Evolutionary conservation across 176 grass and related monocot species (phyloP).

Genomic region (Chrysopogon serrulatus): DNA sequence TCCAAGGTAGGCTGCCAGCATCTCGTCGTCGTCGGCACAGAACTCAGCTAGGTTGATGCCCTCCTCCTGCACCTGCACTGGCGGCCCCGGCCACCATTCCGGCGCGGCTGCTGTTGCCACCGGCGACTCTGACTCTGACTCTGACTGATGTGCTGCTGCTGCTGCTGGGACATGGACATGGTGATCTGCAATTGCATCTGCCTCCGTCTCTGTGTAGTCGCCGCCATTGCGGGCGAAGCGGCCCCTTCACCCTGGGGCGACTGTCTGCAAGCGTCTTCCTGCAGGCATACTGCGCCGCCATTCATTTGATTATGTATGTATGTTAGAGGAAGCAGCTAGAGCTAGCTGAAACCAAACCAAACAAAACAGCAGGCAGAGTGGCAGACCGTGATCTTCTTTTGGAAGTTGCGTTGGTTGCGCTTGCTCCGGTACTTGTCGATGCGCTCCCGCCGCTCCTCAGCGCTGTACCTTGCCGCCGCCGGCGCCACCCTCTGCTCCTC

Average conservation of each 20-base stretch:
- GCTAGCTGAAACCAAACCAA: background rate
- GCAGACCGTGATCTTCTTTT: slow-evolving; percentile 77
- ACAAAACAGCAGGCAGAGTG: background rate
- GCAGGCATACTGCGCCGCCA: slow-evolving; percentile 57
- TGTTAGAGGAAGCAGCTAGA: too few species aligned
- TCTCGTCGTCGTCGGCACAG: slow-evolving; percentile 33
- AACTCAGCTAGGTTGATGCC: background rate
- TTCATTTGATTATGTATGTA: too few species aligned
- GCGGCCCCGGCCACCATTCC: slow-evolving; percentile 65
- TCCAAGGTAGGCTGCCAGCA: slow-evolving; percentile 42
- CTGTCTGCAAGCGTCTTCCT: slow-evolving; percentile 89
- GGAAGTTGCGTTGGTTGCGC: slow-evolving; percentile 88
- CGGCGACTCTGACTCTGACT: background rate
- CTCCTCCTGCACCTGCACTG: slow-evolving; percentile 39
- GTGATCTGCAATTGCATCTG: background rate
- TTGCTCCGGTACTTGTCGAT: slow-evolving; percentile 85
- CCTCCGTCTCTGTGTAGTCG: background rate
- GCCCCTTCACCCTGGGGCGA: slow-evolving; percentile 71
- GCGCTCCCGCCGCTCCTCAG: slow-evolving; percentile 80
- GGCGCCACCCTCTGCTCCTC: too few species aligned
- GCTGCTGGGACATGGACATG: background rate
- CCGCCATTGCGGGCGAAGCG: slow-evolving; percentile 58
- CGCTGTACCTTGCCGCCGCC: slow-evolving; percentile 40
- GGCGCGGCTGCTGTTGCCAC: background rate
- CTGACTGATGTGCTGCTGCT: background rate